phyloP scores from a whole-genome alignment of 148 eudicot genomes.

The Agrostemma githago region DNA sequence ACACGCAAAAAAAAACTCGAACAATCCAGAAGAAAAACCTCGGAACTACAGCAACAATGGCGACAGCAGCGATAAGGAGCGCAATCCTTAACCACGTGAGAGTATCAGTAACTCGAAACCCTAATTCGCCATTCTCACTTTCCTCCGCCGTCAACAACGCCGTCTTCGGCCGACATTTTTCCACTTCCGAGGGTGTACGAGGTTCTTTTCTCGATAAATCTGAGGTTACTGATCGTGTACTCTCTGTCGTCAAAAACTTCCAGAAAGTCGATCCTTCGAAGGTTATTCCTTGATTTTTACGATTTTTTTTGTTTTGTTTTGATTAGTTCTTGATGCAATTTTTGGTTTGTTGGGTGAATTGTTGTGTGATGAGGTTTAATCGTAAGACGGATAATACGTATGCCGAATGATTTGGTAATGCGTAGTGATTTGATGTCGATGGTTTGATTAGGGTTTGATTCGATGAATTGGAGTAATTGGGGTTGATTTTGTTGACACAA shows the following conservation, averaged over 20 bases:
- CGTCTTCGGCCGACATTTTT: conserved; percentile 50
- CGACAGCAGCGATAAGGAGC: conserved; percentile 7
- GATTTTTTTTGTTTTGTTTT: background rate
- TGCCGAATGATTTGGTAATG: background rate
- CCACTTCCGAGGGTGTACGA: conserved; percentile 52
- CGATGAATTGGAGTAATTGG: too few species aligned
- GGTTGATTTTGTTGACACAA: too few species aligned
- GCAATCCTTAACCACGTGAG: conserved; percentile 7
- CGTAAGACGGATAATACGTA: too few species aligned
- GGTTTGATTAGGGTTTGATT: background rate
- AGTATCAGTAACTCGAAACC: background rate
- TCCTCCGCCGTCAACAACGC: conserved; percentile 27
- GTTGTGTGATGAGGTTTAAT: too few species aligned
- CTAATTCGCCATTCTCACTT: background rate
- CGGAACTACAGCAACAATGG: conserved; percentile 1
- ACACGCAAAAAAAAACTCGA: background rate
- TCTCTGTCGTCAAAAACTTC: conserved; percentile 65
- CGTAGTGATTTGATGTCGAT: background rate
- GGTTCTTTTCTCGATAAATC: conserved; percentile 92
- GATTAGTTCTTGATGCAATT: background rate
- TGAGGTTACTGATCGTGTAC: conserved; percentile 86
- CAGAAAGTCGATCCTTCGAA: conserved; percentile 15
- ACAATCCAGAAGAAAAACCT: background rate
- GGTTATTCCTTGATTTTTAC: background rate
- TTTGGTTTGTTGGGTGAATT: too few species aligned